Percentiles rank a stretch among this genome's conserved stretches.
phyloP scores from a whole-genome alignment of 345 rosid genomes.

The Cardiospermum halicacabum region DNA sequence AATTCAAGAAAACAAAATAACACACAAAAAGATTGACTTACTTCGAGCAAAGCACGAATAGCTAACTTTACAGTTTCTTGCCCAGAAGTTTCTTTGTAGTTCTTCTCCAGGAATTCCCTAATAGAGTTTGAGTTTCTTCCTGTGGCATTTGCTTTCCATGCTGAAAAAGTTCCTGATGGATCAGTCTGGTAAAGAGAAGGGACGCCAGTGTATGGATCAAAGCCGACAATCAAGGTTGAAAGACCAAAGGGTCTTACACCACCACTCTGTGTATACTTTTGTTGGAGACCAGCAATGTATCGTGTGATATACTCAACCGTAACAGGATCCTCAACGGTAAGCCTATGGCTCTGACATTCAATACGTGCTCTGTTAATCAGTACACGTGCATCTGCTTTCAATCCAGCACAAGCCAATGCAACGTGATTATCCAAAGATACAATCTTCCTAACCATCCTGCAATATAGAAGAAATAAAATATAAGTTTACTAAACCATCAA shows the following conservation, averaged over 20 bases:
- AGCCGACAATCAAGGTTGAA: slow-evolving; percentile 68
- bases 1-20: background rate
- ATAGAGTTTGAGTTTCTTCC: slow-evolving; percentile 92
- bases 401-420: slow-evolving; percentile 81
- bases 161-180: slow-evolving; percentile 96
- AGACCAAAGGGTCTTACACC: slow-evolving; percentile 86
- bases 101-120: slow-evolving; percentile 82
- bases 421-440: slow-evolving; percentile 79
- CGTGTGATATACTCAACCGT: slow-evolving; percentile 90
- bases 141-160: slow-evolving; percentile 95
- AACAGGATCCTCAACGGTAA: slow-evolving; percentile 89
- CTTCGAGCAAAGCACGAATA: slow-evolving; percentile 88
- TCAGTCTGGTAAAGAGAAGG: slow-evolving; percentile 88
- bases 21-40: slow-evolving; percentile 26
- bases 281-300: slow-evolving; percentile 90
- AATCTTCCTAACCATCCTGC: slow-evolving; percentile 81
- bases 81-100: slow-evolving; percentile 76
- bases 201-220: slow-evolving; percentile 63
- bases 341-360: slow-evolving; percentile 83
- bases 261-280: slow-evolving; percentile 93
- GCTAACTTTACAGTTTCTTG: slow-evolving; percentile 91
- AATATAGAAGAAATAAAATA: slow-evolving; percentile 9
- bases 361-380: slow-evolving; percentile 60
- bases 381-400: slow-evolving; percentile 79
- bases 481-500: background rate